Evolutionary conservation across 1,139 yeast genomes (phyloP), one percentile per base, ranked within the genome.

Genomic region (Pichia sp.): DNA sequence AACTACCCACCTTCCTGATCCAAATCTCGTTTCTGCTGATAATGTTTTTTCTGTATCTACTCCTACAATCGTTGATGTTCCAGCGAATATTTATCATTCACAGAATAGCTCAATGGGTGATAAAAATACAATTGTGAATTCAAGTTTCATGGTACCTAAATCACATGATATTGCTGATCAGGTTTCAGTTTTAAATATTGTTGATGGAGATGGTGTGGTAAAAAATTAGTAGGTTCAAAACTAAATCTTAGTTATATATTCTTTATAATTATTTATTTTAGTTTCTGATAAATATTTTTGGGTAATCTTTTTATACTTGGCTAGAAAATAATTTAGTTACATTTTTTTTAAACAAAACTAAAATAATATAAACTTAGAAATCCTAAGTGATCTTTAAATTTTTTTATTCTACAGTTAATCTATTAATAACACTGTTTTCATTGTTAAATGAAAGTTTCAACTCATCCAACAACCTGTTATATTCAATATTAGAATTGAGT

Each of bases 1-100:
- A n/a, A n/a, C n/a, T n/a, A n/a, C n/a, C n/a, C n/a, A n/a, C n/a
- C n/a, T n/a, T n/a, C n/a, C n/a, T n/a, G 11, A 11, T 28, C 6
- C 39, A 22, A 28, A 30, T 6, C 32, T 24, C 30, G 41, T 37
- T 31, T 38, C 44, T 11, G 27, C 36, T n/a, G 39, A 30, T 6
- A 33, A 47, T 28, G 31, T 41, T 1, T 31, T 39, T 30, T 10
- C 34, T 7, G 26, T n/a, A 4, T 30, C 44, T 1, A 47, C 38
- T 6, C 45, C 50, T 3, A 41, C 39, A 27, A 39, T 51, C 23
- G 46, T 47, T 26, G 53, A 51, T 36, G 53, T 51, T 24, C 53
- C 53, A 8, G 47, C 46, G 3, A 41, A 41, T 26, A 44, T 50
- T 16, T 40, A 41, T 31, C 42, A 42, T 16, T 36, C 39, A 2